A percentile compares a stretch with the other conserved stretches of the same genome.
Conservation (phyloP, 495 filamentous ascomycete species). For the Tuber borchii region DNA sequence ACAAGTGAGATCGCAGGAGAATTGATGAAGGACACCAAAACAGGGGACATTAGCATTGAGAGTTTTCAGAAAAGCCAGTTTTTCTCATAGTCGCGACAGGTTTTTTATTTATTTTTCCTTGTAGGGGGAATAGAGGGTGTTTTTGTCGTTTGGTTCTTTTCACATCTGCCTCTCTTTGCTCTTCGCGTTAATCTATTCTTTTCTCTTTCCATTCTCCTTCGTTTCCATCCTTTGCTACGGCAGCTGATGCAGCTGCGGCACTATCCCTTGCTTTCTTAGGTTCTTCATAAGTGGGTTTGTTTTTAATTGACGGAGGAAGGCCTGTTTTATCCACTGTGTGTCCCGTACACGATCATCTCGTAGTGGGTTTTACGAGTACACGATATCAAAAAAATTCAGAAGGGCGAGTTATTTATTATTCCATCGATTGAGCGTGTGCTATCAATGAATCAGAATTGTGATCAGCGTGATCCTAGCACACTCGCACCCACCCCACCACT, state of each 20-base stretch:
- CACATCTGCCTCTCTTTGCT: conserved; percentile 14
- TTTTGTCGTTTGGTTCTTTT: conserved; percentile 17
- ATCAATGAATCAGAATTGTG: background rate
- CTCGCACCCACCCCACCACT: background rate
- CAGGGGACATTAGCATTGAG: conserved; percentile 65
- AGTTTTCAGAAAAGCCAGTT: conserved; percentile 89
- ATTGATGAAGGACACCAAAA: conserved; percentile 56
- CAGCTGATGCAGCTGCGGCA: background rate
- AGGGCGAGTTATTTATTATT: background rate
- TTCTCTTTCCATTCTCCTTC: conserved; percentile 5
- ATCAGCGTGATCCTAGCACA: background rate
- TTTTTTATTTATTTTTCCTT: conserved; percentile 6
- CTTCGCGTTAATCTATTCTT: conserved; percentile 17
- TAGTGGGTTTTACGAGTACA: background rate
- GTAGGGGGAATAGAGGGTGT: conserved; percentile 9
- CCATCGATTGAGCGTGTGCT: background rate
- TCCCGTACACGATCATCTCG: background rate
- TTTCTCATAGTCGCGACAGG: conserved; percentile 48
- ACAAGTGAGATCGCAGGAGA: conserved; percentile 47
- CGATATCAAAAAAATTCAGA: background rate
- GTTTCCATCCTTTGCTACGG: background rate
- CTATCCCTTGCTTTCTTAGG: background rate
- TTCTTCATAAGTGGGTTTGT: background rate
- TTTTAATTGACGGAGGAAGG: background rate
- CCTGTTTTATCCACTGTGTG: background rate